These are phyloP conservation scores for Ogataea nitratoaversa DNA, from an alignment of 805 yeast species.

Conservation along the genomic window DNA sequence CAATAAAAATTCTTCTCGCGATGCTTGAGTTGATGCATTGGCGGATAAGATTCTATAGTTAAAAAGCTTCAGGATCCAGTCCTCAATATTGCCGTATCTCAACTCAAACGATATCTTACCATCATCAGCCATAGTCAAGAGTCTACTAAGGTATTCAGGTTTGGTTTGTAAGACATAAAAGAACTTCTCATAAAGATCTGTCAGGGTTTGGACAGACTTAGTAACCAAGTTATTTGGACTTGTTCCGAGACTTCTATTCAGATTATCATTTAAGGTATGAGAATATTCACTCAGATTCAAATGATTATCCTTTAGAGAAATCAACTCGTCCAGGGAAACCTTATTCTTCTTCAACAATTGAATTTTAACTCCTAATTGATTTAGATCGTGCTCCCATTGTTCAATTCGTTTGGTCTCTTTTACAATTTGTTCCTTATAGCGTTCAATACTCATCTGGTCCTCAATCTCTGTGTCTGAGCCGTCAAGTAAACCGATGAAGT, in stretches of 20 bases:
- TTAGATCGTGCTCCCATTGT: constrained; percentile 66
- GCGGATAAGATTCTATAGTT: constrained; percentile 20
- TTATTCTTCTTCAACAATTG: constrained; percentile 75
- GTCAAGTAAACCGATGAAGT: constrained; percentile 67
- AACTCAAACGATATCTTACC: constrained; percentile 15
- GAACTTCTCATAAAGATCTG: constrained; percentile 69
- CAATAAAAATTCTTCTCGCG: constrained; percentile 69
- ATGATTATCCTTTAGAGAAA: constrained; percentile 35
- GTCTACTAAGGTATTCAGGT: constrained; percentile 61
- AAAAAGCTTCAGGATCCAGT: constrained; percentile 32
- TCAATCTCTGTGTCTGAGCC: constrained; percentile 65
- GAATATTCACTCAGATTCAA: constrained; percentile 26
- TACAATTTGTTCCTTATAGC: constrained; percentile 61
- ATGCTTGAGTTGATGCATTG: constrained; percentile 26
- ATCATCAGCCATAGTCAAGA: constrained; percentile 37
- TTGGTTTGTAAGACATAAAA: constrained; percentile 83
- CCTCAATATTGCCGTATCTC: constrained; percentile 28
- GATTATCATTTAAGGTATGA: constrained; percentile 20
- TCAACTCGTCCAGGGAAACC: constrained; percentile 69
- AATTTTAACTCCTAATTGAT: constrained; percentile 73
- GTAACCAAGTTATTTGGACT: constrained; percentile 23
- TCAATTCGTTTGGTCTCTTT: constrained; percentile 69
- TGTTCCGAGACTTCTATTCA: constrained; percentile 19
- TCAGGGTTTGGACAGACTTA: constrained; percentile 44
- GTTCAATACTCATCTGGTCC: constrained; percentile 67